Base-by-base conservation (phyloP, 2,329 filamentous ascomycete species). In the Gnomoniopsis smithogilvyi region DNA sequence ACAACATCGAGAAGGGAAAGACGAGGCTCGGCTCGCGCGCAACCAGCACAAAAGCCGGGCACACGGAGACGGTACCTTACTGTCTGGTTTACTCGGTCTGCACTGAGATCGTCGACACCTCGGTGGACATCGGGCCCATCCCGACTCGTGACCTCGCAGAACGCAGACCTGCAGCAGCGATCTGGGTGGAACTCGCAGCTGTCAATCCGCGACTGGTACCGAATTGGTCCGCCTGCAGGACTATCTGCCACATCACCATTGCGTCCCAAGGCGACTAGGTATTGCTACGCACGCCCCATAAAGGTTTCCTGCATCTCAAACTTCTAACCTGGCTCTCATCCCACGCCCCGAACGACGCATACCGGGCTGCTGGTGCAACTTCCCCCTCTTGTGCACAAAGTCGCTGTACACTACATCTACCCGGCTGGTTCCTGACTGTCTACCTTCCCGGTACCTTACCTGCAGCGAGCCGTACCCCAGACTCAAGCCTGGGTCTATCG, bases 211-310 rank as follows among this genome's bases (percentile, higher is more conserved):
- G 66, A 67, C 62, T 66, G 47, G 69, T 72, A 72, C 76, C 73
- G 66, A 75, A 78, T 70, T 67, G 68, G 74, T 74, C 72, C 67
- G 75, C 74, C 67, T 78, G 76, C 76, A 78, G 76, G 46, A 71
- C 69, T 67, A 67, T 67, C 72, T 76, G 76, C 75, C 76, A 78
- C 73, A 72, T 78, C 75, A 77, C 70, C 72, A 72, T 72, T 73
- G 67, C 70, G 68, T 36, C 72, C 70, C 72, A 70, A 72, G 72
- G 15, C n/a, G 8, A 69, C 70, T 70, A 70, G 72, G 60, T 62
- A 56, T 62, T 54, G 60, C 73, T 68, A 73, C 72, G 72, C 71
- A 73, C 69, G 69, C 70, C 69, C 71, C 70, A 72, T 72, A 69
- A 48, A 55, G 48, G 46, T 43, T 46, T 48, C 26, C 57, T 51